Evolutionary conservation across 129 eudicot species (phyloP), one percentile per base, ranked within the genome.

Genomic region (Arctium minus): DNA sequence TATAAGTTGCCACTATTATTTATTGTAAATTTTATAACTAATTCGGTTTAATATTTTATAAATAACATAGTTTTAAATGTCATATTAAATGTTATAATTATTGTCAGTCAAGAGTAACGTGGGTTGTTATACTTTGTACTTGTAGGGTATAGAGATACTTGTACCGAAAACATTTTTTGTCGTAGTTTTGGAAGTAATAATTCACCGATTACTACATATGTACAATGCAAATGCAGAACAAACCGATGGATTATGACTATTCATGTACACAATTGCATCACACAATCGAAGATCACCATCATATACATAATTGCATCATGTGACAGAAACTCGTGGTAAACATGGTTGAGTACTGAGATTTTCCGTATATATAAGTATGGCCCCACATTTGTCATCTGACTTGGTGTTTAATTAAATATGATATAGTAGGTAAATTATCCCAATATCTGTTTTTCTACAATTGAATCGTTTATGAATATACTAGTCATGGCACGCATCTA

Each of bases 291-390:
- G 76, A 48, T 50, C 31, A 71, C 29, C 12, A 46, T 71, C 77
- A 70, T 73, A 80, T 80, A 64, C 71, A 80, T 33, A n/a, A 46
- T 72, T 71, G 35, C 70, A 80, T 76, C 83, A 69, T 80, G 83
- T 71, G 83, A 79, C 39, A 31, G 7, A 8, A 79, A 40, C 8
- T 68, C 82, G 5, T 18, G 42, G 8, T 30, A 44, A 42, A 36
- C 53, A 77, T 56, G 80, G 56, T 76, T 53, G 0, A 50, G 15
- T 75, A 75, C 30, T 7, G 1, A 10, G 79, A 36, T 46, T 29
- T 40, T 74, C 27, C 36, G 8, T 42, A 74, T 17, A 74, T 46
- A 46, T 46, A 75, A 6, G 62, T 42, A 39, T 18, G 77, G 13
- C 7, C 53, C 35, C 13, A 18, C 62, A 74, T 39, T 4, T 22